Evolutionary conservation across 495 filamentous ascomycete genomes (phyloP), one percentile per base, ranked within the genome.

Genomic region (Aspergillus panamensis): DNA sequence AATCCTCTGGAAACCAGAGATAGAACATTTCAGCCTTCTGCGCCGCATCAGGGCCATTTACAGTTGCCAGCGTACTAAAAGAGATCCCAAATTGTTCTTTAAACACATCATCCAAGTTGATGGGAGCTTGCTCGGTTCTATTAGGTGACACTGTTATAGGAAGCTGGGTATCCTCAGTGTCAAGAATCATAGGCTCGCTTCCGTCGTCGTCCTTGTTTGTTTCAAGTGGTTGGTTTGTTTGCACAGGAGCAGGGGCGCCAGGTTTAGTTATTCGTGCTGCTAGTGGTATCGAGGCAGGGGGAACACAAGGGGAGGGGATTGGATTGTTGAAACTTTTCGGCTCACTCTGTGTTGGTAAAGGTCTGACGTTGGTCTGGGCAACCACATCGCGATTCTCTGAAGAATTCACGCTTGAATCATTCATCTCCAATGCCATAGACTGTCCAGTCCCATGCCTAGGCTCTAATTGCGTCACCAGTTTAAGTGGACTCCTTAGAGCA

Each of bases 11-110:
- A 31, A 71, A 75, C 54, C 70, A 64, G 10, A 80, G 55, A 62
- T 75, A 79, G 37, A 79, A 78, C 7, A 62, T 55, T 16, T 68
- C 62, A n/a, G 66, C 59, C 3, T 54, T 35, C 12, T 61, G 50
- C 7, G 32, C 8, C 32, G 62, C 62, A 4, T 30, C 58, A 2
- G 30, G 16, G 12, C 40, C 53, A n/a, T 51, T 55, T 9, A 63
- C 31, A 8, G 53, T 62, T 21, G 53, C 59, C 29, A 77, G 57
- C 0, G 53, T 48, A 1, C 65, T 54, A 50, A 70, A 61, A 0
- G 59, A 64, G 16, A 71, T 62, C 0, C 59, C 57, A 31, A 58
- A 63, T 0, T 47, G 10, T 1, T 40, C 19, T 30, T 61, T 57
- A 35, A 69, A 69, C 3, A 55, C 1, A 13, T 1, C 29, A 49